phyloP scores from a whole-genome alignment of 768 basidiomycete genomes.

The Phlebiopsis gigantea region DNA sequence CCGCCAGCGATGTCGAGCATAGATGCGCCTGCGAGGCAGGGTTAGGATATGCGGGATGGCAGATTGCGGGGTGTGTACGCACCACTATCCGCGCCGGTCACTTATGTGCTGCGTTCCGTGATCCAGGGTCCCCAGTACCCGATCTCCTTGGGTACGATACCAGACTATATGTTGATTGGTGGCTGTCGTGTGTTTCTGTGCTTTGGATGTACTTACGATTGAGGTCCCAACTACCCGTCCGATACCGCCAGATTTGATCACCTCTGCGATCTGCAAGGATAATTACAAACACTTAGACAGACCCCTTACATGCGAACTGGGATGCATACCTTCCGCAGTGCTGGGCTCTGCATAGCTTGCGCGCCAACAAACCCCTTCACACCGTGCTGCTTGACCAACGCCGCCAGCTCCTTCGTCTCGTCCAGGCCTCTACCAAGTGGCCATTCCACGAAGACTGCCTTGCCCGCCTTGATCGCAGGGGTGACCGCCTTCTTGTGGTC shows the following conservation, averaged over 20 bases:
- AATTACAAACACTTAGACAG: no score
- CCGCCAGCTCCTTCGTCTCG: slow-evolving; percentile 31
- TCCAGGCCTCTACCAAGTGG: slow-evolving; percentile 27
- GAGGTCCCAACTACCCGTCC: neutral
- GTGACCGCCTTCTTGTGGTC: slow-evolving; percentile 26
- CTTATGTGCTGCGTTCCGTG: slow-evolving; percentile 12
- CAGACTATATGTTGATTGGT: neutral
- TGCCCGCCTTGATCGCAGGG: slow-evolving; percentile 32
- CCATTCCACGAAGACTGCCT: slow-evolving; percentile 37
- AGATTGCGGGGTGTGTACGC: neutral
- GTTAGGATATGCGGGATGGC: neutral
- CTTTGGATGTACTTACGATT: neutral
- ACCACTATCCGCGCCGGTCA: slow-evolving; percentile 2
- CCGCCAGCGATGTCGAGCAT: slow-evolving; percentile 24
- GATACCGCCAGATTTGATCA: neutral
- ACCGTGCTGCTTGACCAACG: slow-evolving; percentile 25
- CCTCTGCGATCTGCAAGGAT: neutral
- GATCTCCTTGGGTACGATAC: neutral
- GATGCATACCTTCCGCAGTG: neutral
- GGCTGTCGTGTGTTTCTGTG: neutral
- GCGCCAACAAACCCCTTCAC: slow-evolving; percentile 30
- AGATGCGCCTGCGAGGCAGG: slow-evolving; percentile 19
- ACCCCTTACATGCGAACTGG: neutral
- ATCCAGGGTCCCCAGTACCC: slow-evolving; percentile 14
- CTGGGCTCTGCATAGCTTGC: slow-evolving; percentile 14